Evolutionary conservation across 2,329 filamentous ascomycete species (phyloP), one percentile per base, ranked within the genome.

Genomic region (Nothopassalora personata): DNA sequence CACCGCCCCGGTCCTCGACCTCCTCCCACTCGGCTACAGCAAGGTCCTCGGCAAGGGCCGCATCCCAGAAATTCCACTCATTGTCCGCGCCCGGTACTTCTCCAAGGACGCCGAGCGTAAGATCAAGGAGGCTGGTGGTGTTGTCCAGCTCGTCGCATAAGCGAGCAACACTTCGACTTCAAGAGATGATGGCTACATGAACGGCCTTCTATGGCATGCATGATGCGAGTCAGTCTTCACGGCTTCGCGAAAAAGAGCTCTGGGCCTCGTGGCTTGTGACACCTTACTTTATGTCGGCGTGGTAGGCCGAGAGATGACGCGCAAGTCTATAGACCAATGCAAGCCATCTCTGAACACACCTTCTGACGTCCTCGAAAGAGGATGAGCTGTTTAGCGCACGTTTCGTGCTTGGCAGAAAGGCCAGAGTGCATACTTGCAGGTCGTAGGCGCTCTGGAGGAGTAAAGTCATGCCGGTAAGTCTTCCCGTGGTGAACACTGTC

Each of bases 31-130:
- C 79, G 94, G 95, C 72, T 99, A 97, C 87, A 90, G 91, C 76
- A 99, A 99, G 85, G 87, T 99, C 70, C 89, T 99, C 77, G 95
- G 94, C 79, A 99, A 99, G 87, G 94, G 94, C 80, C 88, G 93
- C 76, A 83, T 97, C 74, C 93, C 94, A 74, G 83, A 93, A 75
- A 86, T 97, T 74, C 94, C 94, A 70, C 80, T 99, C 73, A 90
- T 99, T 74, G 92, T 99, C 70, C 90, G 90, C 76, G 93, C 94
- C 71, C 85, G 94, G 78, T 97, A 91, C 84, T 90, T 99, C 81
- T 91, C 87, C 85, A 89, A 89, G 78, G 87, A 96, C 79, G 94
- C 94, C 70, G 94, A 99, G 88, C 85, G 90, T 83, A 99, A 99
- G 89, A 97, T 99, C 81, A 96, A 90, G 78, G 91, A 94, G 80